These are phyloP conservation scores for Casaregolazyma suthepensis DNA, from an alignment of 1,139 yeast species.

Conservation along the genomic window DNA sequence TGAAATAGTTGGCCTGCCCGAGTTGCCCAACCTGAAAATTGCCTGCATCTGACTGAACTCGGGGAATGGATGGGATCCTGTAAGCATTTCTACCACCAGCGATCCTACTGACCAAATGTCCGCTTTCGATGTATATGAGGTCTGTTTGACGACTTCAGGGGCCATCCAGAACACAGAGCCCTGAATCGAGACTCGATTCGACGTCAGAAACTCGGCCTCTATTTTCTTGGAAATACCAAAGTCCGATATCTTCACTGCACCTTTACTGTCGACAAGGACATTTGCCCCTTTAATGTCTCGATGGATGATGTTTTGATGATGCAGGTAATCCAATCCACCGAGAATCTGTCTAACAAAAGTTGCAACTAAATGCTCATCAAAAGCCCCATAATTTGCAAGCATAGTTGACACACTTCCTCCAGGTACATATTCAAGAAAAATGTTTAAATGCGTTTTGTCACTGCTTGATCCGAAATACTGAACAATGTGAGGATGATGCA, in stretches of 20 bases:
- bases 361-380: conserved; percentile 81
- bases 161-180: conserved; percentile 99
- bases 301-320: conserved; percentile 77
- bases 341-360: conserved; percentile 81
- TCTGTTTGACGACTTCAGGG: conserved; percentile 91
- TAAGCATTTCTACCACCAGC: conserved; percentile 85
- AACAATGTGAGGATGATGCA: conserved; percentile 89
- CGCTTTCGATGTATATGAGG: conserved; percentile 81
- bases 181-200: conserved; percentile 76
- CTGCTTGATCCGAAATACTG: conserved; percentile 84
- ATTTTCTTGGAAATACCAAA: conserved; percentile 86
- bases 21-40: conserved; percentile 83
- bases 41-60: conserved; percentile 95
- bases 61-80: conserved; percentile 93
- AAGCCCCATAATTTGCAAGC: conserved; percentile 81
- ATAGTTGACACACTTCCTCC: conserved; percentile 93
- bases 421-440: conserved; percentile 90
- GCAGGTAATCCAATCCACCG: conserved; percentile 74
- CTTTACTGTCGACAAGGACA: conserved; percentile 81
- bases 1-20: conserved; percentile 69
- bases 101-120: conserved; percentile 97
- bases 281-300: conserved; percentile 93
- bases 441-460: conserved; percentile 58
- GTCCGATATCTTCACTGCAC: conserved; percentile 87
- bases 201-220: conserved; percentile 34